These are phyloP conservation scores for Xerocomellus amylosporus DNA, from an alignment of 768 basidiomycete species.

Conservation along the genomic window DNA sequence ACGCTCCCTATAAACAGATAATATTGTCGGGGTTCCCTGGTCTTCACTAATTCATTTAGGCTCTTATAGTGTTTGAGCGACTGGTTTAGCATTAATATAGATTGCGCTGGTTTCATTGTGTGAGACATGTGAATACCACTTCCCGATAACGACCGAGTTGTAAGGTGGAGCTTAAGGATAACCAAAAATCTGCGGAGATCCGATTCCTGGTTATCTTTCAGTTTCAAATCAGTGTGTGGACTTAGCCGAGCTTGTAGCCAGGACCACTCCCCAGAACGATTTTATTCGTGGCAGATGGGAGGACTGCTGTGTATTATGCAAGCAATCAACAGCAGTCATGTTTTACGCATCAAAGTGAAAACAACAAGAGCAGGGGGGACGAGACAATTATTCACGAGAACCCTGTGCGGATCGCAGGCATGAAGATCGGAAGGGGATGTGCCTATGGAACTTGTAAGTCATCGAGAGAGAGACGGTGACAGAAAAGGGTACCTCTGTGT, in stretches of 20 bases:
- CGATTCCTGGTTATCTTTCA: neutral
- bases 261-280: neutral
- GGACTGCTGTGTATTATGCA: neutral
- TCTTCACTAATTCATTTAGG: slow-evolving; percentile 16
- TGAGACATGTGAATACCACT: neutral
- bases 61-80: slow-evolving; percentile 8
- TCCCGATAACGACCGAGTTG: neutral
- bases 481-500: slow-evolving; percentile 68
- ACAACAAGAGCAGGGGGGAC: neutral
- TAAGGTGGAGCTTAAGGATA: neutral
- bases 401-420: slow-evolving; percentile 45
- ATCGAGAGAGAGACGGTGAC: neutral
- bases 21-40: neutral
- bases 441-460: slow-evolving; percentile 40
- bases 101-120: neutral
- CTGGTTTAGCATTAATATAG: slow-evolving; percentile 9
- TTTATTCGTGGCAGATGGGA: neutral
- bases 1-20: slow-evolving; percentile 13
- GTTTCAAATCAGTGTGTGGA: neutral
- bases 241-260: neutral
- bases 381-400: slow-evolving; percentile 38
- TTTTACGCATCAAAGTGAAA: neutral
- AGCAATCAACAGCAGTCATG: neutral
- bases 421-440: slow-evolving; percentile 71
- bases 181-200: neutral